Evolutionary conservation across 2,329 filamentous ascomycete genomes (phyloP).

Genomic region (Nemania serpens): DNA sequence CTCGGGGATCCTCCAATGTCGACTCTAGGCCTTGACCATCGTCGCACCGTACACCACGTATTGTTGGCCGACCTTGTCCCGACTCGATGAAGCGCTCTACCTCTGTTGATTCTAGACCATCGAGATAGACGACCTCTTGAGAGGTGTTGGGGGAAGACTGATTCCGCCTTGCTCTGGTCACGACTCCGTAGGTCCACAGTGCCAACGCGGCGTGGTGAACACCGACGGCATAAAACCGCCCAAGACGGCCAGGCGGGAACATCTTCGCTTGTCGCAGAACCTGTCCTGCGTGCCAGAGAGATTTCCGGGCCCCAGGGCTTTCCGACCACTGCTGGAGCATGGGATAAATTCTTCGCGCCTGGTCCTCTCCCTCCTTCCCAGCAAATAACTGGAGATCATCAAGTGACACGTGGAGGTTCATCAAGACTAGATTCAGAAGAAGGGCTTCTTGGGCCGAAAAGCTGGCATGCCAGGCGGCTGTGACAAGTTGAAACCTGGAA

Average conservation of each 20-base stretch:
- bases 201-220: slow-evolving; percentile 71
- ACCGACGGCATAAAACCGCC: slow-evolving; percentile 70
- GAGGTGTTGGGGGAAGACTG: slow-evolving; percentile 39
- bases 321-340: slow-evolving; percentile 63
- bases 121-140: slow-evolving; percentile 57
- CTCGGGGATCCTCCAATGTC: slow-evolving; percentile 59
- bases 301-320: slow-evolving; percentile 59
- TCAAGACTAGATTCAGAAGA: slow-evolving; percentile 59
- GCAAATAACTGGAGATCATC: slow-evolving; percentile 70
- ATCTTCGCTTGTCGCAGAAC: slow-evolving; percentile 63
- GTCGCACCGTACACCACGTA: slow-evolving; percentile 45
- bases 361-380: slow-evolving; percentile 69
- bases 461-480: slow-evolving; percentile 50
- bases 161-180: slow-evolving; percentile 50
- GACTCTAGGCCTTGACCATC: slow-evolving; percentile 43
- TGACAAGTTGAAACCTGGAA: slow-evolving; percentile 50
- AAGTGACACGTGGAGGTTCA: slow-evolving; percentile 67
- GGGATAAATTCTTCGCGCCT: slow-evolving; percentile 64
- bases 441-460: slow-evolving; percentile 52
- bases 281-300: slow-evolving; percentile 71
- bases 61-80: slow-evolving; percentile 58
- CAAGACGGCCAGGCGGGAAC: slow-evolving; percentile 58
- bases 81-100: slow-evolving; percentile 62
- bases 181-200: slow-evolving; percentile 71
- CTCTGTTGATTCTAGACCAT: slow-evolving; percentile 57